Evolutionary conservation across 768 basidiomycete species (phyloP).

Genomic region (Podaxis sp.): DNA sequence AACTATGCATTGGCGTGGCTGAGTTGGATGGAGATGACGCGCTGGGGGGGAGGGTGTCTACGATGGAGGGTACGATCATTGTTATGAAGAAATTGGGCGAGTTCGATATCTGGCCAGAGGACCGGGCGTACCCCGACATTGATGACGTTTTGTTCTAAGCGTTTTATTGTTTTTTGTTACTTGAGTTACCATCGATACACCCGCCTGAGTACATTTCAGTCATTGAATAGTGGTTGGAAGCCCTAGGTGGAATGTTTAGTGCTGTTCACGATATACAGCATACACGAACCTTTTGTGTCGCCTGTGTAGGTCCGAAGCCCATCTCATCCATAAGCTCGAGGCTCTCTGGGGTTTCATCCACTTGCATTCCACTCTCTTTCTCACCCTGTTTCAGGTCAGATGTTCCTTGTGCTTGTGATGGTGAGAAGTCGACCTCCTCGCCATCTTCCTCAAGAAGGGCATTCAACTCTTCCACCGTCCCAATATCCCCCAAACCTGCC

Average conservation of each 20-base stretch:
- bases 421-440: conserved; percentile 48
- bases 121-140: conserved; percentile 25
- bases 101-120: conserved; percentile 32
- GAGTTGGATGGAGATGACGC: conserved; percentile 18
- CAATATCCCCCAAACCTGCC: conserved; percentile 65
- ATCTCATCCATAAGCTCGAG: conserved; percentile 36
- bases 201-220: conserved; percentile 27
- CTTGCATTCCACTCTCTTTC: conserved; percentile 21
- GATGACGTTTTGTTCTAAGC: conserved; percentile 31
- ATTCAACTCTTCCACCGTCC: conserved; percentile 56
- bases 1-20: conserved; percentile 29
- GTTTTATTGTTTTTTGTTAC: background rate
- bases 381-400: conserved; percentile 14
- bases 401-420: conserved; percentile 26
- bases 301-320: conserved; percentile 42
- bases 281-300: conserved; percentile 32
- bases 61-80: conserved; percentile 12
- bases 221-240: conserved; percentile 54
- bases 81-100: conserved; percentile 24
- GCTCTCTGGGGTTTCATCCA: conserved; percentile 26
- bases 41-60: background rate
- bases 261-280: background rate
- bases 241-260: conserved; percentile 25
- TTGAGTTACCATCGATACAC: background rate
- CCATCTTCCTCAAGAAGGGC: conserved; percentile 62